These are phyloP conservation scores for Oryza meyeriana DNA, from an alignment of 176 grass and related monocot species.

Conservation along the genomic window DNA sequence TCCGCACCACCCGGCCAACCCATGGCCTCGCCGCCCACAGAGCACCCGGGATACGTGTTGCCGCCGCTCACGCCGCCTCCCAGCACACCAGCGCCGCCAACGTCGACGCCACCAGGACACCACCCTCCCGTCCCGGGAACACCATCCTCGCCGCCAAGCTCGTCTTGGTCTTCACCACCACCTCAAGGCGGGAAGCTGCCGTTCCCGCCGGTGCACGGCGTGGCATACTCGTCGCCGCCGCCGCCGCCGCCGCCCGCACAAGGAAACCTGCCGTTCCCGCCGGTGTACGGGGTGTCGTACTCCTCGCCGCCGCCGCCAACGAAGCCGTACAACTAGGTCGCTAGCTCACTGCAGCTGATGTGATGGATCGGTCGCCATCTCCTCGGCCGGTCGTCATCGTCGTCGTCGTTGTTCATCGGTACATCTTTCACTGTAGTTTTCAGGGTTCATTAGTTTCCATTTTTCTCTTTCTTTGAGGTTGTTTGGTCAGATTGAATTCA, in stretches of 20 bases:
- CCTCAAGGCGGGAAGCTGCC: slow-evolving; percentile 20
- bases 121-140: not conserved
- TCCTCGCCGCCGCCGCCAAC: slow-evolving; percentile 36
- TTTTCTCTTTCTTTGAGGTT: slow-evolving; percentile 10
- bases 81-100: not conserved
- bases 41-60: slow-evolving; percentile 33
- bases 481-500: slow-evolving; percentile 51
- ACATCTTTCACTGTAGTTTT: slow-evolving; percentile 41
- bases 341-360: not conserved
- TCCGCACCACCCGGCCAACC: slow-evolving; percentile 26
- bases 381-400: not conserved
- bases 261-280: slow-evolving; percentile 24
- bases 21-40: slow-evolving; percentile 18
- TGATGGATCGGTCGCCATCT: slow-evolving; percentile 2
- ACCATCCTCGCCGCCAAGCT: not conserved
- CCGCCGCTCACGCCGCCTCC: slow-evolving; percentile 33
- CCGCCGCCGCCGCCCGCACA: not conserved
- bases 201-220: slow-evolving; percentile 29
- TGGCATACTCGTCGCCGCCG: slow-evolving; percentile 47
- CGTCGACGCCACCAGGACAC: not conserved
- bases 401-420: slow-evolving; percentile 15
- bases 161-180: slow-evolving; percentile 9
- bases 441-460: not conserved
- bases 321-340: slow-evolving; percentile 33
- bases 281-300: slow-evolving; percentile 35